These are phyloP conservation scores for Phytophthora pini DNA, from an alignment of 352 stramenopile genomes.

Conservation along the genomic window DNA sequence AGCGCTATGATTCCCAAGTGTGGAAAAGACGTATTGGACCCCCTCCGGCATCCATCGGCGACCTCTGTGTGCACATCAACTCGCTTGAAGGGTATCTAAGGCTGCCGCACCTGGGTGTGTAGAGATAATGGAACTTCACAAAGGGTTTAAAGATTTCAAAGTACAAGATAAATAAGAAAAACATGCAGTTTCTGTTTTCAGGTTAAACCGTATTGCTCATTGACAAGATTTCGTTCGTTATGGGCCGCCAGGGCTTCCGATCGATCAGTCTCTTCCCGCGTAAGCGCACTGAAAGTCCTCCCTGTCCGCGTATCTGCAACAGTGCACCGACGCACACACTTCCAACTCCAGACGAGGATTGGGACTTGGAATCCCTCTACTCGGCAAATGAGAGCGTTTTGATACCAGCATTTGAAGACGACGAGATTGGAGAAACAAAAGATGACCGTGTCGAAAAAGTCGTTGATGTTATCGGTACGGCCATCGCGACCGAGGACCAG, in stretches of 20 bases:
- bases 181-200: not conserved
- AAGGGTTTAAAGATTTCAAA: no score
- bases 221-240: not conserved
- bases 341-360: slow-evolving; percentile 9
- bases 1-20: slow-evolving; percentile 69
- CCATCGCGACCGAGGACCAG: not conserved
- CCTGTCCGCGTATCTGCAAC: slow-evolving; percentile 5
- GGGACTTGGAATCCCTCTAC: not conserved
- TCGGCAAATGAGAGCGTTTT: not conserved
- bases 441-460: not conserved
- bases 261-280: slow-evolving; percentile 8
- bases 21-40: slow-evolving; percentile 70
- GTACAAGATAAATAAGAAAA: slow-evolving; percentile 11
- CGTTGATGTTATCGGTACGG: not conserved
- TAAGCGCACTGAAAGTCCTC: not conserved
- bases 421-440: not conserved
- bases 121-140: slow-evolving; percentile 1
- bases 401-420: not conserved
- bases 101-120: slow-evolving; percentile 61
- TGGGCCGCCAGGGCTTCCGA: slow-evolving; percentile 5
- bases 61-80: slow-evolving; percentile 74
- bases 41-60: slow-evolving; percentile 50
- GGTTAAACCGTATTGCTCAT: not conserved
- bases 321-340: slow-evolving; percentile 14
- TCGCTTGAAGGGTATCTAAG: slow-evolving; percentile 62